Conservation (phyloP, 192 early-diverging fungal genomes). For the Coemansia sp. region DNA sequence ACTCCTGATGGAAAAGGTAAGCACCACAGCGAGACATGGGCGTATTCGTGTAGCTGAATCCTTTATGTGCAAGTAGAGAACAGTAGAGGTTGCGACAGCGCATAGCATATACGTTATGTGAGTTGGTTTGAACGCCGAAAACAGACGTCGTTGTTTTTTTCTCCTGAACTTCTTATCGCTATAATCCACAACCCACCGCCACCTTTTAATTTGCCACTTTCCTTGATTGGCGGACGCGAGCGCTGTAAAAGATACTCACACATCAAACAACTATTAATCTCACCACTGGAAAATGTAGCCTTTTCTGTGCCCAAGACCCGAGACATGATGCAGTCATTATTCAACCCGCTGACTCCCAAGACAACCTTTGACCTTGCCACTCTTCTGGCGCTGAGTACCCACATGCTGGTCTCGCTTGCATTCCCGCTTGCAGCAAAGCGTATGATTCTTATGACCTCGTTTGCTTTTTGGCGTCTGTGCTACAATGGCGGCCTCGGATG, state of each 20-base stretch:
- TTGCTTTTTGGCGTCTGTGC: slow-evolving; percentile 82
- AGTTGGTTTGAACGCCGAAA: too few relatives aligned
- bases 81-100: too few relatives aligned
- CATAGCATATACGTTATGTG: too few relatives aligned
- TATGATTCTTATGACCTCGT: slow-evolving; percentile 68
- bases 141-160: too few relatives aligned
- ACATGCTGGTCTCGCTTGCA: slow-evolving; percentile 68
- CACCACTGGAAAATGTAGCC: slow-evolving; percentile 20
- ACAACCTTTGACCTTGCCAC: slow-evolving; percentile 74
- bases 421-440: slow-evolving; percentile 59
- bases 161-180: too few relatives aligned
- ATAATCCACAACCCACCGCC: too few relatives aligned
- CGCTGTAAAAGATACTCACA: background rate
- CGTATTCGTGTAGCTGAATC: background rate
- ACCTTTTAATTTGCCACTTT: background rate
- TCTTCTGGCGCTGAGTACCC: slow-evolving; percentile 62
- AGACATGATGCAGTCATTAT: slow-evolving; percentile 75
- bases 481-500: slow-evolving; percentile 89
- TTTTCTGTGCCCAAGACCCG: slow-evolving; percentile 69
- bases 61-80: background rate
- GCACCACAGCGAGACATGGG: background rate
- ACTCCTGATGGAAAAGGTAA: slow-evolving; percentile 52
- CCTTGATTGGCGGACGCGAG: background rate
- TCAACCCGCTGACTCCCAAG: slow-evolving; percentile 68
- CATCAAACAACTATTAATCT: background rate